A percentile compares a stretch with the other conserved stretches of the same genome.
phyloP scores from a whole-genome alignment of 129 eudicot species.

The Centella asiatica region DNA sequence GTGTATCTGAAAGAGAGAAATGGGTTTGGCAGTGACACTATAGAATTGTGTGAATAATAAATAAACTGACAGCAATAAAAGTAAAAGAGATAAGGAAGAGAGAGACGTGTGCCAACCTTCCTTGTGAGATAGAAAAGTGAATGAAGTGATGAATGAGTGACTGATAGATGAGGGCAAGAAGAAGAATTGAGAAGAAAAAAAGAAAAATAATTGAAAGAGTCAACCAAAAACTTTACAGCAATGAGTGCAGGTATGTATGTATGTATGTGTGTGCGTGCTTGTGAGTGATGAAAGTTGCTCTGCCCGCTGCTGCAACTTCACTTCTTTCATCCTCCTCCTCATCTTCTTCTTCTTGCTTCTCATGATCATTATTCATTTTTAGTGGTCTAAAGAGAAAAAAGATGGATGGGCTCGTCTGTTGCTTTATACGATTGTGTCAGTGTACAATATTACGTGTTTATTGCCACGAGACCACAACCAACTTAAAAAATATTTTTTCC shows the following conservation, averaged over 20 bases:
- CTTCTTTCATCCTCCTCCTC: constrained; percentile 12
- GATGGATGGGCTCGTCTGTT: constrained; percentile 13
- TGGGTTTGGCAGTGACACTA: constrained; percentile 14
- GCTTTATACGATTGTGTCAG: constrained; percentile 20
- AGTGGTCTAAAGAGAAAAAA: constrained; percentile 22
- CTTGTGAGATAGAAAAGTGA: constrained; percentile 7
- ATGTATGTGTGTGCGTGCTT: constrained; percentile 16
- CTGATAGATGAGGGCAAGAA: constrained; percentile 35
- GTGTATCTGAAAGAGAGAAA: neutral
- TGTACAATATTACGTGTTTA: no score
- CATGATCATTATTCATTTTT: constrained; percentile 25
- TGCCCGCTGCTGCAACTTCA: constrained; percentile 25
- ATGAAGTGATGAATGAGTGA: constrained; percentile 17
- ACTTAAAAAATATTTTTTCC: no score
- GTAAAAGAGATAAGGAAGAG: constrained; percentile 34
- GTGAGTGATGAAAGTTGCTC: constrained; percentile 13
- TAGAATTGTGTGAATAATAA: constrained; percentile 2
- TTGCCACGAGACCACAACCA: no score
- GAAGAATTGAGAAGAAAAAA: no score
- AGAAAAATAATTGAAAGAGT: constrained; percentile 26
- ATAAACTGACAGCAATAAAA: constrained; percentile 15
- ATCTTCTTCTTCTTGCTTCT: constrained; percentile 9
- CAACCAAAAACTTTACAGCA: constrained; percentile 26
- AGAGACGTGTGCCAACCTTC: constrained; percentile 26
- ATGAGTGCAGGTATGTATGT: constrained; percentile 13